Conservation (phyloP, 2,329 filamentous ascomycete genomes). For the Hymenoscyphus infarciens region DNA sequence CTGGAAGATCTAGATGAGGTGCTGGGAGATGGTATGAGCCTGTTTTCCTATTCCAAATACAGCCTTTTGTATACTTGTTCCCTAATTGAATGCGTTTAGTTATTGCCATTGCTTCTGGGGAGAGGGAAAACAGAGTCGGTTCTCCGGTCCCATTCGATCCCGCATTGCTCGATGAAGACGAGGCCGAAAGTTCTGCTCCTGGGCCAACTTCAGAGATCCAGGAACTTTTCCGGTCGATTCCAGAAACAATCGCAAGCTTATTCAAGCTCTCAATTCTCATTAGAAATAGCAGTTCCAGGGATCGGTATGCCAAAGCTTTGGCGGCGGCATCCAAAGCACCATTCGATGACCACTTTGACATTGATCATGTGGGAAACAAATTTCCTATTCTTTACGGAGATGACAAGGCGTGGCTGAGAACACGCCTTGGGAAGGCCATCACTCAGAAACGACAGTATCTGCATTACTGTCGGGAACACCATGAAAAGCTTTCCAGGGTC, state of each 20-base stretch:
- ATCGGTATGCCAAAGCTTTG: constrained; percentile 18
- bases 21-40: constrained; percentile 15
- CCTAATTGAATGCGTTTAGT: not conserved
- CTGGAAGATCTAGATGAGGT: constrained; percentile 17
- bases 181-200: not conserved
- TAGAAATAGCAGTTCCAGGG: constrained; percentile 13
- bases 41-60: not conserved
- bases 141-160: not conserved
- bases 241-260: constrained; percentile 12
- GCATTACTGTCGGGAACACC: constrained; percentile 28
- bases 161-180: not conserved
- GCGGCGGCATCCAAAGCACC: constrained; percentile 3
- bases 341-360: constrained; percentile 16
- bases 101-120: not conserved
- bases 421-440: constrained; percentile 29
- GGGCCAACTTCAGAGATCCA: not conserved
- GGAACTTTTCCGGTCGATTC: constrained; percentile 10
- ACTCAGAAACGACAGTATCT: constrained; percentile 31
- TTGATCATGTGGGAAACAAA: constrained; percentile 17
- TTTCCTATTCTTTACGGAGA: constrained; percentile 6
- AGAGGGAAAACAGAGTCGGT: not conserved
- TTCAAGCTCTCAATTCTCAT: constrained; percentile 21
- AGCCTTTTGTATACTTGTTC: not conserved
- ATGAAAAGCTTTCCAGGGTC: constrained; percentile 10
- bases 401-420: constrained; percentile 17